Evolutionary conservation across 345 rosid genomes (phyloP), one percentile per base, ranked within the genome.

Genomic region (Iberis pinnata): DNA sequence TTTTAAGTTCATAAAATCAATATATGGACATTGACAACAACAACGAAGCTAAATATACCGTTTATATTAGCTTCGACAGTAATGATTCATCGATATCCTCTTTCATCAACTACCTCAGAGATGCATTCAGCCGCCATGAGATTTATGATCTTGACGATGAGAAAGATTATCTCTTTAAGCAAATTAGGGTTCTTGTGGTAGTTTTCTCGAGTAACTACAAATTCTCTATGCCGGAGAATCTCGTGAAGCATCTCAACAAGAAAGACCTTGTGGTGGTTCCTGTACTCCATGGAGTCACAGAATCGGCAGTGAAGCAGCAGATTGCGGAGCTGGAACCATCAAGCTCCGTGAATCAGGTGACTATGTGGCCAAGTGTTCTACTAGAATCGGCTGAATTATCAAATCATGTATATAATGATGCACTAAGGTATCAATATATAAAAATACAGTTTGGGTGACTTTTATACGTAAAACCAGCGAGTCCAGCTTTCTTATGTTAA

Each of bases 51-150:
- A 18, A 26, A 6, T 25, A 12, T n/a, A 12, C 12, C 5, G 49
- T 56, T 29, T 43, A 31, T 43, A 56, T 56, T 11, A 29, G 14
- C 12, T 56, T 27, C 17, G 60, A 42, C 49, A 9, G 29, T 0
- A 43, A 18, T 4, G 60, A 56, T 16, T 22, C 13, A 13, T 56
- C 19, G 40, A 10, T 56, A 14, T 56, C 19, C 18, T 42, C 41
- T 18, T 56, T 56, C 49, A 29, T 56, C 9, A 15, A 43, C 18
- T 42, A 29, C 49, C 60, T 56, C 17, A 29, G 8, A 42, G 60
- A 39, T 56, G 43, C 19, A 40, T 42, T 56, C 18, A 56, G 31
- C 7, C 39, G 39, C 18, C 49, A 42, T 27, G 49, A 49, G 11
- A 43, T 56, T 13, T n/a, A 29, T 56, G 31, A 27, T 39, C 29